Evolutionary conservation across 1,284 basidiomycete species (phyloP), one percentile per base, ranked within the genome.

Genomic region (Bjerkandera adusta): DNA sequence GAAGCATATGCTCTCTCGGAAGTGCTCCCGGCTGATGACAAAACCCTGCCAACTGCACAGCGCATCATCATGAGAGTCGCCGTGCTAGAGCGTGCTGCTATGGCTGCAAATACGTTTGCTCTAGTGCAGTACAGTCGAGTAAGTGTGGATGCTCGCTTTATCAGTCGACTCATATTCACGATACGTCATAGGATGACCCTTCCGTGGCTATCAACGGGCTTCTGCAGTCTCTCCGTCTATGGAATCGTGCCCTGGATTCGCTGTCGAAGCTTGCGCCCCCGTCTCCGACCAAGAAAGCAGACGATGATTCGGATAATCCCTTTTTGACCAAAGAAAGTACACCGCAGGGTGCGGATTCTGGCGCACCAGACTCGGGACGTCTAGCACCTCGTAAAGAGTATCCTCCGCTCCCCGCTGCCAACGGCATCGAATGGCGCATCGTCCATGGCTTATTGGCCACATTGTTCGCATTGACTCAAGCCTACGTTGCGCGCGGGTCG

Each of bases 231-330:
- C 72, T 93, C 50, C 79, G 92, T 3, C 68, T 95, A 1, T 91
- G 83, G 77, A 88, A 87, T 55, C 80, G 90, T 26, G 89, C 89
- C 1, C 70, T 84, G 1, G 86, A 89, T 25, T 79, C 81, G 1
- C 63, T 94, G 0, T 67, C 79, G 3, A 82, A 89, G 7, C 68
- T 92, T 5, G 73, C 63, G 33, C 73, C 74, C 2, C 59, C 69
- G 1, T 50, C 54, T 6, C 16, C 65, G 1, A 43, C 62, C 5
- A 67, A 65, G 41, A 40, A 62, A 2, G 33, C 61, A n/a, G 62
- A 66, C 5, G 67, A 72, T 6, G 64, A 68, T 3, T 48, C 57
- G 5, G 40, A 43, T 25, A 80, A 89, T 60, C 86, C 85, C 1
- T 89, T 89, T 58, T 65, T 70, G 54, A 56, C n/a, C 73, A 3